Base-by-base conservation (phyloP, 768 basidiomycete species). In the Termitomyces sp. region DNA sequence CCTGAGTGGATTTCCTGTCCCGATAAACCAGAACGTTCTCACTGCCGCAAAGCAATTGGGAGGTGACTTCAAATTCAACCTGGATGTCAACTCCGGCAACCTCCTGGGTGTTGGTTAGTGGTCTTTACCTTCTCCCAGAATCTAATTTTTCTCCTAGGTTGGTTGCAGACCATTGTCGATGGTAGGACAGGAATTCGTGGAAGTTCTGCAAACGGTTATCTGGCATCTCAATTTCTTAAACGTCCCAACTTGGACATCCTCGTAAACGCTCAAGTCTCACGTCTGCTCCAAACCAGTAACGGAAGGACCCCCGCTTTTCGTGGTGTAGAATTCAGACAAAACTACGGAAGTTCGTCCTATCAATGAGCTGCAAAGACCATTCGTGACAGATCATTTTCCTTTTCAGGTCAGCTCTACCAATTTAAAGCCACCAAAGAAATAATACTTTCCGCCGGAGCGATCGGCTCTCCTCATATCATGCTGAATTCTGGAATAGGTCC, bases 361-460 rank as follows among this genome's bases (percentile, higher is more conserved):
- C 5, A 51, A 8, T 18, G 7, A 46, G 33, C 49, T 36, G 2
- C 10, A n/a, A 16, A 10, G 28, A 28, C 36, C 14, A 22, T 22
- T 48, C 30, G 20, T 44, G 7, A 30, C 14, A 35, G 1, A 4
- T 18, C 4, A 20, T 20, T 8, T 20, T 16, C 16, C 22, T 36
- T 22, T 12, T 20, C 52, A 59, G 57, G 50, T 20, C 18, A 54
- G 8, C 45, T 56, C 13, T 46, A 51, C 2, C 54, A 43, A 30
- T 45, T 68, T 2, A 68, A 57, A 1, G 85, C 84, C 1, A 66
- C 64, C 56, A 81, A 80, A 60, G 85, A 87, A 62, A 72, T 87
- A 48, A 74, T 87, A 12, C 62, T 87, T 6, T 68, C 69, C 0
- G 73, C 72, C 14, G 77, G 77, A 5, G 56, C 71, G 1, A 64